Conservation (phyloP, 2,329 filamentous ascomycete genomes). For the Trichophyton benhamiae region DNA sequence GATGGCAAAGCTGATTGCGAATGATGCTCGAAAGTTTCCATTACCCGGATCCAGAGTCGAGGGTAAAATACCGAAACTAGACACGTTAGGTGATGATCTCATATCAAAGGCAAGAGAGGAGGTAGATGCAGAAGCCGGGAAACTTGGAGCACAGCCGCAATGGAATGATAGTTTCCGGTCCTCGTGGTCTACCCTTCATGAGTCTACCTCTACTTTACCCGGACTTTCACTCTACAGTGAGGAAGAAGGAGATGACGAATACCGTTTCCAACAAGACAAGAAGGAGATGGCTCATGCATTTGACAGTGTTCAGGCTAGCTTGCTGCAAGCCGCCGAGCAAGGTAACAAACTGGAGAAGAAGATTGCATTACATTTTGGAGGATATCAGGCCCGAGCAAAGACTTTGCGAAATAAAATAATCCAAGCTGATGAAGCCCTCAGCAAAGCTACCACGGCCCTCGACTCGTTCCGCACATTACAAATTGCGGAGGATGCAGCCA, state of each 20-base stretch:
- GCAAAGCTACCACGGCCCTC: slow-evolving; percentile 59
- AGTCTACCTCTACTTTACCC: slow-evolving; percentile 43
- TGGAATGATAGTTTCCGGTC: slow-evolving; percentile 39
- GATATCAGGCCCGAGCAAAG: slow-evolving; percentile 78
- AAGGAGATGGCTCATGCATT: slow-evolving; percentile 57
- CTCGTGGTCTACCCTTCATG: slow-evolving; percentile 41
- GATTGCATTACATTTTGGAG: slow-evolving; percentile 71
- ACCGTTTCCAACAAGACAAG: slow-evolving; percentile 44
- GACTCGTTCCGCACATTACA: slow-evolving; percentile 63
- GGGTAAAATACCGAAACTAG: slow-evolving; percentile 48
- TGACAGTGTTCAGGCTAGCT: slow-evolving; percentile 59
- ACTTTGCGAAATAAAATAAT: slow-evolving; percentile 65
- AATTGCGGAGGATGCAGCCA: slow-evolving; percentile 65
- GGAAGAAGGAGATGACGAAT: slow-evolving; percentile 51
- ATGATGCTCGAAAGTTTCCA: slow-evolving; percentile 66
- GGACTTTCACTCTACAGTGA: slow-evolving; percentile 71
- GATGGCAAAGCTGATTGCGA: slow-evolving; percentile 63
- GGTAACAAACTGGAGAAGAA: slow-evolving; percentile 90
- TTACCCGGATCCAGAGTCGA: slow-evolving; percentile 55
- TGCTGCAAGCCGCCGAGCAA: slow-evolving; percentile 61
- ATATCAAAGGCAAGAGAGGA: slow-evolving; percentile 65
- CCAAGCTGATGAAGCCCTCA: slow-evolving; percentile 61
- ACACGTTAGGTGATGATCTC: slow-evolving; percentile 55
- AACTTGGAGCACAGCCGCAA: slow-evolving; percentile 39
- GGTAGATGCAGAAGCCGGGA: slow-evolving; percentile 56